phyloP scores from a whole-genome alignment of 2,329 filamentous ascomycete genomes.

The Fusarium keratoplasticum region DNA sequence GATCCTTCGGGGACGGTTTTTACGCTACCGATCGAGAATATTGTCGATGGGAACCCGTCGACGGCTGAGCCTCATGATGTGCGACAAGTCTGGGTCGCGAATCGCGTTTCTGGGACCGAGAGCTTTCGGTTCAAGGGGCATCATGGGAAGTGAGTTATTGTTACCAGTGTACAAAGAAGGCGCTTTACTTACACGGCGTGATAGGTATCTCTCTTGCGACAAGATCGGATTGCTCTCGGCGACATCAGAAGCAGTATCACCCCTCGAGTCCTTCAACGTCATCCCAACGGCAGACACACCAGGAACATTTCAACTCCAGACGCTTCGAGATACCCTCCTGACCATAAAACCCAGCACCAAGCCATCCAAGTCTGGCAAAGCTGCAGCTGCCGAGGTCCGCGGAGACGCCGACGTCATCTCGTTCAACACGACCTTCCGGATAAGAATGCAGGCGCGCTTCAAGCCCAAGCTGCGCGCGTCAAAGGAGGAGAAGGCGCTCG shows the following conservation, averaged over 20 bases:
- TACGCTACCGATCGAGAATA: constrained; percentile 83
- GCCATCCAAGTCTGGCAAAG: constrained; percentile 56
- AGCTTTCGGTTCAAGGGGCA: constrained; percentile 88
- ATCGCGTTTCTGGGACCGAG: constrained; percentile 83
- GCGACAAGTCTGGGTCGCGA: constrained; percentile 94
- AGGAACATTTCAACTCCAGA: constrained; percentile 81
- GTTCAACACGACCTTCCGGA: constrained; percentile 78
- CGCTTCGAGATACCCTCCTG: constrained; percentile 77
- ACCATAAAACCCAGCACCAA: constrained; percentile 68
- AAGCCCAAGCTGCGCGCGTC: constrained; percentile 84
- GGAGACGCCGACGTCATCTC: constrained; percentile 78
- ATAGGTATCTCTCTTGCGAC: constrained; percentile 86
- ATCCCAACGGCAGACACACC: constrained; percentile 73
- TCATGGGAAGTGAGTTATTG: constrained; percentile 76
- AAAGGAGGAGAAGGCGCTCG: constrained; percentile 84
- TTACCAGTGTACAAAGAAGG: background rate
- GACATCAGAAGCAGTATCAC: constrained; percentile 82
- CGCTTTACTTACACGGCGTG: constrained; percentile 11
- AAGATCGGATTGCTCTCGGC: constrained; percentile 83
- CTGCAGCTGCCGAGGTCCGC: constrained; percentile 72
- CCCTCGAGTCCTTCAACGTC: constrained; percentile 83
- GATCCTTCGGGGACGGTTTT: constrained; percentile 91
- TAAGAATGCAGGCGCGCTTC: constrained; percentile 96
- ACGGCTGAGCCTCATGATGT: constrained; percentile 97
- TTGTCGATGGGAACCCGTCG: constrained; percentile 83